phyloP scores from a whole-genome alignment of 2,329 filamentous ascomycete genomes.

The Phialocephala sp. region DNA sequence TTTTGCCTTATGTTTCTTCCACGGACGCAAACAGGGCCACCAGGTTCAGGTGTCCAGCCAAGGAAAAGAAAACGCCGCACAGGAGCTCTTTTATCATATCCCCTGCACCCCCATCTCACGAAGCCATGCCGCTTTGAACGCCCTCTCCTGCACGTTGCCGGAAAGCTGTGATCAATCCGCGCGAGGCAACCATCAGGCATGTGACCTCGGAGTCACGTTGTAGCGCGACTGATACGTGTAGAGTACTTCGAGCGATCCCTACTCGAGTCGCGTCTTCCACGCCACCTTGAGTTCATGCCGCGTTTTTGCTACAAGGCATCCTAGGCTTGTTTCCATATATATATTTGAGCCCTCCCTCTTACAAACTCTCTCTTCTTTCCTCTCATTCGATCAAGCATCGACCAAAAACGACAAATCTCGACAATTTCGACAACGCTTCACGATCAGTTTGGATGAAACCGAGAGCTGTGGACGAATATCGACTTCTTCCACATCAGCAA shows the following conservation, averaged over 20 bases:
- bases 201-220: background rate
- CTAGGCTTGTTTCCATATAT: conserved; percentile 28
- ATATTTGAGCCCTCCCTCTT: conserved; percentile 20
- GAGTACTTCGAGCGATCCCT: background rate
- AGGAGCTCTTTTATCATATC: conserved; percentile 13
- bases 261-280: conserved; percentile 8
- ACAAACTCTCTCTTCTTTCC: conserved; percentile 13
- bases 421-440: conserved; percentile 17
- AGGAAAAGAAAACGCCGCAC: conserved; percentile 8
- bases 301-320: conserved; percentile 19
- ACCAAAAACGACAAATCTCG: conserved; percentile 13
- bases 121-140: conserved; percentile 7
- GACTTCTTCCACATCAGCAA: conserved; percentile 16
- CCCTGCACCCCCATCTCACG: conserved; percentile 17
- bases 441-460: conserved; percentile 10
- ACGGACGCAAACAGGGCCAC: conserved; percentile 9
- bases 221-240: conserved; percentile 7
- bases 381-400: conserved; percentile 21
- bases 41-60: conserved; percentile 7
- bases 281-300: conserved; percentile 11
- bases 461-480: conserved; percentile 12
- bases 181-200: conserved; percentile 8
- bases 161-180: background rate
- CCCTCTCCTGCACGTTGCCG: background rate
- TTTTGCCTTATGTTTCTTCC: conserved; percentile 20